A percentile compares a stretch with the other conserved stretches of the same genome.
Conservation (phyloP, 2,329 filamentous ascomycete genomes). For the Pestalotiopsis sp. region DNA sequence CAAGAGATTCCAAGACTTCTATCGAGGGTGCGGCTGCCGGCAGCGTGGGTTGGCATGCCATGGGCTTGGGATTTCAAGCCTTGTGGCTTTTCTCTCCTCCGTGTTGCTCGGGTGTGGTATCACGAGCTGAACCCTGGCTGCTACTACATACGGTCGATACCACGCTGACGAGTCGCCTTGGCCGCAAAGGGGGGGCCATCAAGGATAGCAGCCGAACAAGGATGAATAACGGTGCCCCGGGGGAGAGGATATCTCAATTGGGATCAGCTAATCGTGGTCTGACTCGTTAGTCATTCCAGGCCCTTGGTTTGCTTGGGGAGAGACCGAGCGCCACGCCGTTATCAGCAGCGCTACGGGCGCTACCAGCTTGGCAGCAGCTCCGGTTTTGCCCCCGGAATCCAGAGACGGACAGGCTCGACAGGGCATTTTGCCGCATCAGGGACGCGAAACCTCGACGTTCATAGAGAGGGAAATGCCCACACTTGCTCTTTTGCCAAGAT, state of each 20-base stretch:
- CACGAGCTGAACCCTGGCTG: not conserved
- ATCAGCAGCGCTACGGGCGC: conserved; percentile 9
- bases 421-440: no score
- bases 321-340: not conserved
- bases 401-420: no score
- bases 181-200: not conserved
- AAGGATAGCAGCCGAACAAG: not conserved
- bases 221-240: no score
- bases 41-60: not conserved
- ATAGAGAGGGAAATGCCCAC: not conserved
- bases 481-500: conserved; percentile 1
- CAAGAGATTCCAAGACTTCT: not conserved
- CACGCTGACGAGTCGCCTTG: not conserved
- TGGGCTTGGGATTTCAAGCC: conserved; percentile 1
- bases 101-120: not conserved
- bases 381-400: no score
- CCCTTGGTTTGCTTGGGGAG: not conserved
- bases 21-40: not conserved
- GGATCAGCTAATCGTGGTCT: conserved; percentile 7
- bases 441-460: not conserved
- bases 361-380: conserved; percentile 9
- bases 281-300: conserved; percentile 12
- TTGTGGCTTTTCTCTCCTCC: not conserved
- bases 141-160: not conserved
- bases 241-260: not conserved